Evolutionary conservation across 1,139 yeast genomes (phyloP).

Genomic region (Eremothecium gossypii): DNA sequence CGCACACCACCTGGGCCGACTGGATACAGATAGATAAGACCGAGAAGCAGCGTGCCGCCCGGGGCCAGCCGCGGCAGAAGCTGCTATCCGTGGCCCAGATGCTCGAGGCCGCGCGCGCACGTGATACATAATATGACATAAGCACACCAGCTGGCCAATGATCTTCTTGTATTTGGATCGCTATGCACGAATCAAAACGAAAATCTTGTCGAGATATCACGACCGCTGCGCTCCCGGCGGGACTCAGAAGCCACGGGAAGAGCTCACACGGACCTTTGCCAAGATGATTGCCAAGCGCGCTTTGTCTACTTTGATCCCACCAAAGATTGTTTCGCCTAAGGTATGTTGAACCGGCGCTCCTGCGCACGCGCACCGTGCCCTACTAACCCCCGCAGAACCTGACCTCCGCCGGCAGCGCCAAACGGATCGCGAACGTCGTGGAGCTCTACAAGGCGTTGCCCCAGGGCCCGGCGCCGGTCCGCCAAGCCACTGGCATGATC

Average conservation of each 20-base stretch:
- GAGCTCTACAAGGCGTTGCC: conserved; percentile 93
- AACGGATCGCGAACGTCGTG: conserved; percentile 93
- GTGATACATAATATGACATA: neutral
- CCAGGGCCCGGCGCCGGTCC: conserved; percentile 73
- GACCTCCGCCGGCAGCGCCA: conserved; percentile 92
- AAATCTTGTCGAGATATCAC: neutral
- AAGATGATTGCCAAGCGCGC: conserved; percentile 75
- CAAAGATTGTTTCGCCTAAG: conserved; percentile 94
- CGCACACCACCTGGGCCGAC: conserved; percentile 53
- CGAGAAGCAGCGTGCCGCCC: conserved; percentile 36
- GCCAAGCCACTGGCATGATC: conserved; percentile 61
- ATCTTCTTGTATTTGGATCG: neutral
- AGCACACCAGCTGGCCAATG: neutral
- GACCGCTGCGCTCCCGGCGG: conserved; percentile 3
- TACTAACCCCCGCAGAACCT: conserved; percentile 47
- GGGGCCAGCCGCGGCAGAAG: conserved; percentile 41
- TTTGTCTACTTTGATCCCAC: conserved; percentile 93
- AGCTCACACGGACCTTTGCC: neutral
- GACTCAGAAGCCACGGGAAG: neutral
- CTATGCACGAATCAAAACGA: neutral
- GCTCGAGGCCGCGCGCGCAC: conserved; percentile 1
- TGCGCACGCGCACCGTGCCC: neutral
- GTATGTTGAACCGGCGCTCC: conserved; percentile 39
- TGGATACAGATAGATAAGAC: conserved; percentile 55
- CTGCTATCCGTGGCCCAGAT: conserved; percentile 14